Evolutionary conservation across 1,284 basidiomycete species (phyloP), one percentile per base, ranked within the genome.

Genomic region (Cystobasidiaceae sp.): DNA sequence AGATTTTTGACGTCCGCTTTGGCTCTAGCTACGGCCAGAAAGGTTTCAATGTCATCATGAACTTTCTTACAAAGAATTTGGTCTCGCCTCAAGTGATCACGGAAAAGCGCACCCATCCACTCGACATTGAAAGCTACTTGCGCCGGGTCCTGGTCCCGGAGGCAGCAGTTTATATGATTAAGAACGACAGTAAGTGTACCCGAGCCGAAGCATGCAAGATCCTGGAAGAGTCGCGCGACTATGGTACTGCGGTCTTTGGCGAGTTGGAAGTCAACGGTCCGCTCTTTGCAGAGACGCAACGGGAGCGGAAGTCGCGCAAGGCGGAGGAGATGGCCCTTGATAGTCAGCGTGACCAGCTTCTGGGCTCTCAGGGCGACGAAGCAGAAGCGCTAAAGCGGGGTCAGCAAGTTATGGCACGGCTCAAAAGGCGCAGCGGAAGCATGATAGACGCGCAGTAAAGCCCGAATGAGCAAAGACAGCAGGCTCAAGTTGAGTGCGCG

Each of bases 61-160:
- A 55, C 8, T 51, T 55, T 9, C 37, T 73, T 19, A 32, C 48
- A 2, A 27, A 44, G 4, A 34, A 61, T 27, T 59, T 69, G 21
- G 49, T 67, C 21, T 9, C 50, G 2, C 21, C 46, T n/a, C 25
- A 21, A 8, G 66, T 73, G 32, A 62, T 73, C 27, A 56, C 65
- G 1, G 9, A 39, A 1, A 7, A 7, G 6, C 33, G 34, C 23
- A 48, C 61, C 17, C 11, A 28, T 2, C 70, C 70, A 1, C 57
- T 73, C 50, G 50, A 60, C 27, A 8, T 67, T 37, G 62, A 67
- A 19, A 50, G 41, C 49, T 73, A 68, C 58, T 17, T 72, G 28
- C 68, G 72, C 5, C 71, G 72, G 19, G 68, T 73, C 25, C 67
- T 73, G 33, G 66, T 72, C 2, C 72, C 72, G 23, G 72, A 73